Base-by-base conservation (phyloP, 2,329 filamentous ascomycete genomes). In the Cucurbitaria berberidis region DNA sequence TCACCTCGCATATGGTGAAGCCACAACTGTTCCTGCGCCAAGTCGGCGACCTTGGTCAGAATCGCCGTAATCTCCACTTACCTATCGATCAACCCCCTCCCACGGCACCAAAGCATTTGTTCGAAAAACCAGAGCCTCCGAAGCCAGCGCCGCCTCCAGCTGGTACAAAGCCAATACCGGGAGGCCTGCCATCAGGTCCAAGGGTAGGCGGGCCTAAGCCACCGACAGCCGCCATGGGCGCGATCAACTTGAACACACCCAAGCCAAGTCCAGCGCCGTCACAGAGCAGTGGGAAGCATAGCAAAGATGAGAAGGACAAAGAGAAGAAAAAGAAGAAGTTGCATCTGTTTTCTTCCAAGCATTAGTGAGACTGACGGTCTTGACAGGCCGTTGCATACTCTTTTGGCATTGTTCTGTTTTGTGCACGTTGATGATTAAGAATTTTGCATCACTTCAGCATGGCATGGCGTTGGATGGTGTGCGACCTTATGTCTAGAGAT, bases 1-100 rank as follows among this genome's bases (percentile, higher is more conserved):
- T 89, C 16, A 95, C 91, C 0, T 93, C 89, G 21, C 95, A 99
- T 72, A 97, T 99, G 93, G 80, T 96, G 41, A 95, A 88, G 0
- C 93, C 95, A 0, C 80, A 85, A 36, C 81, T 96, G 18, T 99
- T 93, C 73, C 77, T 96, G 29, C 86, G 89, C 34, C 93, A 98
- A 73, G 78, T 97, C 1, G 84, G 86, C 16, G 92, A 96, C 68
- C 81, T 98, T 13, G 89, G 87, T 55, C 83, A 85, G 30, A 89
- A 92, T 67, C 88, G 88, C 67, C 84, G 89, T 46, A 83, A 86
- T 40, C 82, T 99, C 15, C 87, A 91, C 64, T 84, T 99, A 5
- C 95, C 93, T 0, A 81, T 88, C 51, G 92, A 97, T 57, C 82
- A 87, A 34, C 91, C 91, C 2, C 87, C 88, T 67, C 89, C 86